Percentiles rank a stretch among this genome's conserved stretches.
phyloP scores from a whole-genome alignment of 2,329 filamentous ascomycete genomes.

The Sclerotinia minor region DNA sequence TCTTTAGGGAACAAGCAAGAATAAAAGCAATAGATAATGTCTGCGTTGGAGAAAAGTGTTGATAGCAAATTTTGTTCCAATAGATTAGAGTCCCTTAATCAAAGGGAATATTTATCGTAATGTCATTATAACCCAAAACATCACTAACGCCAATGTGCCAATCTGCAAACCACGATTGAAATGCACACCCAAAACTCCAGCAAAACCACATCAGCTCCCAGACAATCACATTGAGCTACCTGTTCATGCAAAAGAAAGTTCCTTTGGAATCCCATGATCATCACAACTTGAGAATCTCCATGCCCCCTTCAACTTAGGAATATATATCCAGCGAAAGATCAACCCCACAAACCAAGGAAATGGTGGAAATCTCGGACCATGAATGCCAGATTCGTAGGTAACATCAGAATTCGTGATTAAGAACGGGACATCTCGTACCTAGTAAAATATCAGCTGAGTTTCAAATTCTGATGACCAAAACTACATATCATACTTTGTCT shows the following conservation, averaged over 20 bases:
- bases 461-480: not conserved
- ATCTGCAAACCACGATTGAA: not conserved
- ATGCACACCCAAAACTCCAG: not conserved
- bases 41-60: not conserved
- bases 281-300: slow-evolving; percentile 44
- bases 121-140: not conserved
- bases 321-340: slow-evolving; percentile 42
- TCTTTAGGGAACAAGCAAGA: too few species aligned
- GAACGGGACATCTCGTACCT: slow-evolving; percentile 29
- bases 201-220: not conserved
- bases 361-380: slow-evolving; percentile 36
- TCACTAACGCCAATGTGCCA: too few species aligned
- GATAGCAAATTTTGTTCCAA: not conserved
- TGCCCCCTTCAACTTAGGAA: slow-evolving; percentile 43
- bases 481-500: slow-evolving; percentile 25
- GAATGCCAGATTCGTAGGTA: slow-evolving; percentile 39
- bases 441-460: not conserved
- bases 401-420: slow-evolving; percentile 33
- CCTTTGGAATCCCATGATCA: slow-evolving; percentile 40
- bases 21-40: not conserved
- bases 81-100: not conserved
- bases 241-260: slow-evolving; percentile 43
- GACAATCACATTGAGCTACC: not conserved
- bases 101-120: not conserved
- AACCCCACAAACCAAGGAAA: slow-evolving; percentile 39